These are phyloP conservation scores for Gloeostereum incarnatum DNA, from an alignment of 768 basidiomycete genomes.

Conservation along the genomic window DNA sequence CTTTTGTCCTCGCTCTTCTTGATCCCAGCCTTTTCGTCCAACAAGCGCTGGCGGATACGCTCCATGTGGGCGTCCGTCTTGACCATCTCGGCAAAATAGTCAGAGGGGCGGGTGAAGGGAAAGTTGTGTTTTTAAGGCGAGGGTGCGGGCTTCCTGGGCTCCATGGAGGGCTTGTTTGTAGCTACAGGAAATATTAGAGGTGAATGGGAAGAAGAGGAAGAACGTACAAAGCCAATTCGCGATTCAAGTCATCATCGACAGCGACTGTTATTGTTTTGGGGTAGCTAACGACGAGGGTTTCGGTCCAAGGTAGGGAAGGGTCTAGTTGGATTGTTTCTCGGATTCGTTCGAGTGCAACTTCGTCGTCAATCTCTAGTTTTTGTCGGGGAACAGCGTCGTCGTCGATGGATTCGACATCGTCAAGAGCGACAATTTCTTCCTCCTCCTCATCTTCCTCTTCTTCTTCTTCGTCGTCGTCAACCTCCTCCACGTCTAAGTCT, in stretches of 20 bases:
- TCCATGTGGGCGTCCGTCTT: constrained; percentile 98
- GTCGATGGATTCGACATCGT: constrained; percentile 66
- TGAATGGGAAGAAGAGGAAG: background rate
- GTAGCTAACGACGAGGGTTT: constrained; percentile 66
- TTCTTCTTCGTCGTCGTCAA: constrained; percentile 17
- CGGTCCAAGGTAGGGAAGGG: constrained; percentile 72
- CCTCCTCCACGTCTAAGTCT: constrained; percentile 20
- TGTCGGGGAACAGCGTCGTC: constrained; percentile 76
- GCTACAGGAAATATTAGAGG: constrained; percentile 29
- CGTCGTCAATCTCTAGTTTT: constrained; percentile 80
- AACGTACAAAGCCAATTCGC: constrained; percentile 92
- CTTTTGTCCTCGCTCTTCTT: constrained; percentile 90
- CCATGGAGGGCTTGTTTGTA: constrained; percentile 92
- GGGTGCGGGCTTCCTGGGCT: constrained; percentile 62
- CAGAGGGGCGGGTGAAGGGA: constrained; percentile 84
- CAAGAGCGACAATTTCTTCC: constrained; percentile 47
- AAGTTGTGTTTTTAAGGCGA: constrained; percentile 75
- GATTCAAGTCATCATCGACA: constrained; percentile 82
- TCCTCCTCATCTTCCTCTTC: constrained; percentile 24
- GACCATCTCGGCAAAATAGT: constrained; percentile 99
- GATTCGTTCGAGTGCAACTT: constrained; percentile 70
- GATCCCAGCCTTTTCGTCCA: constrained; percentile 83
- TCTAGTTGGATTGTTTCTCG: constrained; percentile 71
- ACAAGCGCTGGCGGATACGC: constrained; percentile 79
- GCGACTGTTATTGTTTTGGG: constrained; percentile 69